A percentile compares a stretch with the other conserved stretches of the same genome.
phyloP scores from a whole-genome alignment of 208 protist genomes.

The Leishmania tarentolae region DNA sequence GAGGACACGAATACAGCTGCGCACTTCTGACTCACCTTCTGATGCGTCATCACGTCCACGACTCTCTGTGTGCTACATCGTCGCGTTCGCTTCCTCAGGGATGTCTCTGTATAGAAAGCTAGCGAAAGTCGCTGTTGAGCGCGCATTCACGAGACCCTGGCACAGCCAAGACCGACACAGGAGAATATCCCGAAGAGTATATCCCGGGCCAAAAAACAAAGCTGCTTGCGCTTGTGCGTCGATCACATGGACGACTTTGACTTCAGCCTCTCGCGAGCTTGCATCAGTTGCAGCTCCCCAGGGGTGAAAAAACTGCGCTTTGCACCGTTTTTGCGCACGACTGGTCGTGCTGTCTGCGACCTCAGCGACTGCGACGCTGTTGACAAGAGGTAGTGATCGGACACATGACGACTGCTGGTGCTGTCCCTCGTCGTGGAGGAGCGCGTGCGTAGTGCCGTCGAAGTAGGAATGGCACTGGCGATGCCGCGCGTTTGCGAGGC shows the following conservation, averaged over 20 bases:
- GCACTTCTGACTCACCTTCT: not conserved
- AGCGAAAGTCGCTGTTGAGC: not conserved
- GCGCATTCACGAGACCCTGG: constrained; percentile 2
- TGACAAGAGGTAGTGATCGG: constrained; percentile 11
- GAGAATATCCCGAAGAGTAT: not conserved
- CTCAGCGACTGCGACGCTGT: constrained; percentile 31
- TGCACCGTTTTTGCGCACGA: constrained; percentile 17
- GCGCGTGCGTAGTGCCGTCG: not conserved
- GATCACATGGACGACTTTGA: constrained; percentile 11
- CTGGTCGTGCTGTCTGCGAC: constrained; percentile 17
- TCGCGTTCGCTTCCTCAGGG: no score
- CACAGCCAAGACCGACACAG: not conserved
- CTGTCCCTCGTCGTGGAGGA: constrained; percentile 6
- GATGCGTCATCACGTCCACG: not conserved
- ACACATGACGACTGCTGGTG: not conserved
- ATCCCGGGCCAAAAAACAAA: not conserved
- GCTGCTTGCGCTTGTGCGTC: not conserved
- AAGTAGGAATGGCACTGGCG: not conserved
- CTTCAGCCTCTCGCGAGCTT: constrained; percentile 59
- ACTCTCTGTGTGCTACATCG: not conserved
- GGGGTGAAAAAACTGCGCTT: constrained; percentile 47
- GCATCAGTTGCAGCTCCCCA: constrained; percentile 69
- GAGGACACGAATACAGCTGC: not conserved
- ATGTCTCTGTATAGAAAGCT: not conserved
- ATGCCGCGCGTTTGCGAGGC: constrained; percentile 1